Percentiles rank a stretch among this genome's conserved stretches.
These are phyloP conservation scores for Erodium texanum DNA, from an alignment of 441 rosid species.

Conservation along the genomic window DNA sequence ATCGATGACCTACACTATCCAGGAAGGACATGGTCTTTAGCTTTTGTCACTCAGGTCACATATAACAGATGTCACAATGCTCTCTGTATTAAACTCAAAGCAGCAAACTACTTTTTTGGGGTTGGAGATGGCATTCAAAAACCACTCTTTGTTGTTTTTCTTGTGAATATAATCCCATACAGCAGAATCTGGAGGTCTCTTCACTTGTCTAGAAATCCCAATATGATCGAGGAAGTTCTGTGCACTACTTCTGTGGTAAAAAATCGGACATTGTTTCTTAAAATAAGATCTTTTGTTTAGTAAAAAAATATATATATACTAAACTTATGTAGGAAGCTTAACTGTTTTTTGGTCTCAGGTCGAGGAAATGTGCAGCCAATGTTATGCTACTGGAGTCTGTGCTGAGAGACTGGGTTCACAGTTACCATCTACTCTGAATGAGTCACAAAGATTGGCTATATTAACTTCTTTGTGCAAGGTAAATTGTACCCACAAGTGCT, in stretches of 20 bases:
- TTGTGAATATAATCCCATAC: conserved; percentile 1
- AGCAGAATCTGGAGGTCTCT: conserved; percentile 6
- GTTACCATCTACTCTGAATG: conserved; percentile 12
- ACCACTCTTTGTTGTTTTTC: not conserved
- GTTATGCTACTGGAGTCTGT: not conserved
- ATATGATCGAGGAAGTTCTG: not conserved
- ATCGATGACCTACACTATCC: not conserved
- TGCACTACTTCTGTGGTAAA: conserved; percentile 8
- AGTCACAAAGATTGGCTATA: conserved; percentile 10
- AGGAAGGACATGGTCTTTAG: conserved; percentile 8
- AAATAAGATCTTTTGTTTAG: not conserved
- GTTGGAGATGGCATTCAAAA: not conserved
- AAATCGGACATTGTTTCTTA: not conserved
- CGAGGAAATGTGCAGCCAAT: not conserved
- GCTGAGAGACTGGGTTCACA: not conserved
- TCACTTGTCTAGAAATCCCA: not conserved
- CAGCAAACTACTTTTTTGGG: not conserved
- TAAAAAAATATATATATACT: not conserved
- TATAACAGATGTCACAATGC: not conserved
- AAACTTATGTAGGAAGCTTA: not conserved
- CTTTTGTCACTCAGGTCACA: conserved; percentile 1
- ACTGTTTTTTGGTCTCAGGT: not conserved
- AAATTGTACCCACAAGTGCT: conserved; percentile 1
- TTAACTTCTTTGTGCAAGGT: not conserved
- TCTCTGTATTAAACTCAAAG: not conserved